phyloP scores from a whole-genome alignment of 768 basidiomycete species.

The Suillus weaverae region DNA sequence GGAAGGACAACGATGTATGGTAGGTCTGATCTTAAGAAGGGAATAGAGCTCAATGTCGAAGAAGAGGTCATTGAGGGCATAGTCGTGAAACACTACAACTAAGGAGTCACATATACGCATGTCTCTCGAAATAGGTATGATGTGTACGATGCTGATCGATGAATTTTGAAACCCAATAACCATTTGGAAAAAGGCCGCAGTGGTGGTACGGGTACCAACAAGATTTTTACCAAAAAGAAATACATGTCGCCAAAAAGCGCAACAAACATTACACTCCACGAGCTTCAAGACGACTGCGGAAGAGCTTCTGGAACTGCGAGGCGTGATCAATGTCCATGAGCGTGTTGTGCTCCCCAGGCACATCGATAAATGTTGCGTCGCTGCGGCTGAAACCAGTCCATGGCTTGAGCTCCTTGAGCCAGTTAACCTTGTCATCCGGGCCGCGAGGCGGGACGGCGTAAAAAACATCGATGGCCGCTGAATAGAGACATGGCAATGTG shows the following conservation, averaged over 20 bases:
- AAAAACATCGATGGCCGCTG: constrained; percentile 25
- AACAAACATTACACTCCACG: constrained; percentile 21
- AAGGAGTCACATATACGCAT: constrained; percentile 5
- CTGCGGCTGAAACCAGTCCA: constrained; percentile 25
- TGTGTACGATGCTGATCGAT: not conserved
- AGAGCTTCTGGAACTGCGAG: constrained; percentile 30
- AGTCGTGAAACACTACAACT: constrained; percentile 50
- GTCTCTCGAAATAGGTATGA: not conserved
- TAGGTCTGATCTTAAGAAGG: constrained; percentile 30
- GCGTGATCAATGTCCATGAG: constrained; percentile 34
- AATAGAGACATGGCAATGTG: not conserved
- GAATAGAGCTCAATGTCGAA: constrained; percentile 40
- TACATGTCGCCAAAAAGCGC: not conserved
- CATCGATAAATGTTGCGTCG: constrained; percentile 24
- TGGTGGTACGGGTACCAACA: not conserved
- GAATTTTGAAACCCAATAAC: not conserved
- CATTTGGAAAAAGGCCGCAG: not conserved
- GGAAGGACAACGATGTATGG: constrained; percentile 45
- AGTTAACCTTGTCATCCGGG: constrained; percentile 24
- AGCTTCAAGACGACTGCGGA: constrained; percentile 25
- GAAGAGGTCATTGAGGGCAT: constrained; percentile 48
- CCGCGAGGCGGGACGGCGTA: constrained; percentile 29
- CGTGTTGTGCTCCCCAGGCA: constrained; percentile 31
- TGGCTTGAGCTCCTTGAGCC: constrained; percentile 29
- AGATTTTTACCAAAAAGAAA: too few species aligned